Conservation (phyloP, 352 stramenopile genomes). For the Peronospora tabacina region DNA sequence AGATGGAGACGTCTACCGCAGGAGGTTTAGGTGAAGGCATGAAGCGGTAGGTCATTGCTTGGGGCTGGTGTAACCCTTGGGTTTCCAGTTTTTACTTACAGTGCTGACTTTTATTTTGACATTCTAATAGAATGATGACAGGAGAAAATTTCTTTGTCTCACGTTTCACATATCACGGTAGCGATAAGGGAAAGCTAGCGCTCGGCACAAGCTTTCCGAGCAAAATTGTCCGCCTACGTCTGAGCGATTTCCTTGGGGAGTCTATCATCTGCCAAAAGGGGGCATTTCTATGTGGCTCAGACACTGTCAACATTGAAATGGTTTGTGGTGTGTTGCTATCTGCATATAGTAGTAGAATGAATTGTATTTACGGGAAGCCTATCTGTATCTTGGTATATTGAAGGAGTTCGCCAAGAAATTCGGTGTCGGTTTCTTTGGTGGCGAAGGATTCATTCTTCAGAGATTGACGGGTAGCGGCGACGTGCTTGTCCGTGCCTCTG, state of each 20-base stretch:
- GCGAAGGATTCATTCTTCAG: constrained; percentile 93
- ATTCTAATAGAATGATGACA: constrained; percentile 51
- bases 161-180: constrained; percentile 58
- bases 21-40: constrained; percentile 85
- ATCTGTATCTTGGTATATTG: background rate
- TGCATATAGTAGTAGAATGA: background rate
- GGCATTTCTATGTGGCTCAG: constrained; percentile 87
- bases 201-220: constrained; percentile 86
- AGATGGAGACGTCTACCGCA: constrained; percentile 88
- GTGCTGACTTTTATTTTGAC: constrained; percentile 3
- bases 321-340: constrained; percentile 15
- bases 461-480: constrained; percentile 85
- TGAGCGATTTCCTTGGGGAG: constrained; percentile 81
- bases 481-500: constrained; percentile 88
- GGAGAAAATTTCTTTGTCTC: constrained; percentile 79
- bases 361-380: background rate
- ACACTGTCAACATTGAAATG: constrained; percentile 90
- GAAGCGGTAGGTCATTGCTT: constrained; percentile 51
- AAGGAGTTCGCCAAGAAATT: constrained; percentile 88
- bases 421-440: constrained; percentile 90
- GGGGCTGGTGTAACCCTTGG: constrained; percentile 35
- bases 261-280: constrained; percentile 90
- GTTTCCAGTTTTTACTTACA: constrained; percentile 17
- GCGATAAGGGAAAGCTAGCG: constrained; percentile 68
- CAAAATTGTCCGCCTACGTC: constrained; percentile 86